Conservation (phyloP, 805 yeast genomes). For the Saturnispora ahearnii region DNA sequence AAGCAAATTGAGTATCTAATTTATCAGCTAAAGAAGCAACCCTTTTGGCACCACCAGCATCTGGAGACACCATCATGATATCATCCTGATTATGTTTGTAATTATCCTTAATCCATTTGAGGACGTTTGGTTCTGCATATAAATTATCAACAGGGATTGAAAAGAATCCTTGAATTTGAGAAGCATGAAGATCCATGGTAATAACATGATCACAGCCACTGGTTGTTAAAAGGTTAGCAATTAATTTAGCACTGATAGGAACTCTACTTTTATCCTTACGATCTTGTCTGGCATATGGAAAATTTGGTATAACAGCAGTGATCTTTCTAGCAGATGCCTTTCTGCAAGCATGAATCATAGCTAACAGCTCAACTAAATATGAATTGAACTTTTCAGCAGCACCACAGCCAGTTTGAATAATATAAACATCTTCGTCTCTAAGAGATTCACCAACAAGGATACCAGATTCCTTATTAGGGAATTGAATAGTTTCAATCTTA, state of each 20-base stretch:
- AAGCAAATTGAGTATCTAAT: constrained; percentile 85
- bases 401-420: constrained; percentile 80
- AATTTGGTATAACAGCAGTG: constrained; percentile 91
- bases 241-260: constrained; percentile 89
- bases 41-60: constrained; percentile 98
- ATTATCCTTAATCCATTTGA: constrained; percentile 67
- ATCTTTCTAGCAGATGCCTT: constrained; percentile 93
- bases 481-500: constrained; percentile 73
- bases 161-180: constrained; percentile 96
- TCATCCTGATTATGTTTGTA: constrained; percentile 29
- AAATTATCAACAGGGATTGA: constrained; percentile 91
- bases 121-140: constrained; percentile 88
- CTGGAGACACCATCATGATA: constrained; percentile 87
- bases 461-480: constrained; percentile 82
- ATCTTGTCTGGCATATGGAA: constrained; percentile 97
- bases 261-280: constrained; percentile 94
- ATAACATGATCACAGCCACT: constrained; percentile 95
- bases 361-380: constrained; percentile 74
- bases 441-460: constrained; percentile 82
- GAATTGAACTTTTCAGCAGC: constrained; percentile 55
- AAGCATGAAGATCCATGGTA: constrained; percentile 95
- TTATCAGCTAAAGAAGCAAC: constrained; percentile 92
- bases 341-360: constrained; percentile 89
- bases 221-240: constrained; percentile 84
- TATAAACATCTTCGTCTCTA: constrained; percentile 83